These are phyloP conservation scores for Ophiocordyceps camponoti-rufipedis DNA, from an alignment of 2,329 filamentous ascomycete genomes.

Conservation along the genomic window DNA sequence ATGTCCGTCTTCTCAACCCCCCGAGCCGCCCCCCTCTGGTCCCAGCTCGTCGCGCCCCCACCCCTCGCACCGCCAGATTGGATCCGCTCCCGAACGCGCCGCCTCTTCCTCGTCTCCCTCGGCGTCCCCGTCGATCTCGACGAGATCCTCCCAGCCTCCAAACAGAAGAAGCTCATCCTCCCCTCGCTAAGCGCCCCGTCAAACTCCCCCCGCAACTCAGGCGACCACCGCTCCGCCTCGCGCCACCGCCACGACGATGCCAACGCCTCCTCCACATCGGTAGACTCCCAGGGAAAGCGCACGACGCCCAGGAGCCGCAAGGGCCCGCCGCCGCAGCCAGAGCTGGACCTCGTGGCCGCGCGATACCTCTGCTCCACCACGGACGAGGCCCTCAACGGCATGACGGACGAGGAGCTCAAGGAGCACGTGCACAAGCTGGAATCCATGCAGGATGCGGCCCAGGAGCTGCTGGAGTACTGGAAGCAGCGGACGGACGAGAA, in stretches of 20 bases:
- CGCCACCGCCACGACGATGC: slow-evolving; percentile 26
- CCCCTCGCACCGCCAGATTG: slow-evolving; percentile 92
- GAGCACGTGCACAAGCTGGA: slow-evolving; percentile 53
- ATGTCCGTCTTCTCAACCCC: slow-evolving; percentile 64
- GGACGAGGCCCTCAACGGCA: slow-evolving; percentile 60
- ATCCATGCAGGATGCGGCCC: slow-evolving; percentile 51
- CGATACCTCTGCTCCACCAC: slow-evolving; percentile 69
- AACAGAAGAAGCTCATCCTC: slow-evolving; percentile 92
- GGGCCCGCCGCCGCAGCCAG: slow-evolving; percentile 50
- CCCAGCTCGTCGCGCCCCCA: slow-evolving; percentile 85
- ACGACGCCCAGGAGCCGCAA: slow-evolving; percentile 24
- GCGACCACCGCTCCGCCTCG: slow-evolving; percentile 30
- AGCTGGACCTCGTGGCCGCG: slow-evolving; percentile 63
- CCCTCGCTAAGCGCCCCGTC: slow-evolving; percentile 64
- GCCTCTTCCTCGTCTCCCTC: slow-evolving; percentile 86
- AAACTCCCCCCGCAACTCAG: slow-evolving; percentile 35
- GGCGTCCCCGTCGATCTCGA: slow-evolving; percentile 93
- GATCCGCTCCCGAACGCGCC: slow-evolving; percentile 88
- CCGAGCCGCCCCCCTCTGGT: slow-evolving; percentile 82
- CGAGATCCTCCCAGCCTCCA: slow-evolving; percentile 89
- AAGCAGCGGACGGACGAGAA: slow-evolving; percentile 70
- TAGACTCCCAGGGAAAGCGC: slow-evolving; percentile 40
- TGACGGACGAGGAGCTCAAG: slow-evolving; percentile 60
- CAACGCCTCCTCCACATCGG: slow-evolving; percentile 37
- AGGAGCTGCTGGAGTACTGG: slow-evolving; percentile 75